phyloP scores from a whole-genome alignment of 2,329 filamentous ascomycete species.

The Colletotrichum brevisporum region DNA sequence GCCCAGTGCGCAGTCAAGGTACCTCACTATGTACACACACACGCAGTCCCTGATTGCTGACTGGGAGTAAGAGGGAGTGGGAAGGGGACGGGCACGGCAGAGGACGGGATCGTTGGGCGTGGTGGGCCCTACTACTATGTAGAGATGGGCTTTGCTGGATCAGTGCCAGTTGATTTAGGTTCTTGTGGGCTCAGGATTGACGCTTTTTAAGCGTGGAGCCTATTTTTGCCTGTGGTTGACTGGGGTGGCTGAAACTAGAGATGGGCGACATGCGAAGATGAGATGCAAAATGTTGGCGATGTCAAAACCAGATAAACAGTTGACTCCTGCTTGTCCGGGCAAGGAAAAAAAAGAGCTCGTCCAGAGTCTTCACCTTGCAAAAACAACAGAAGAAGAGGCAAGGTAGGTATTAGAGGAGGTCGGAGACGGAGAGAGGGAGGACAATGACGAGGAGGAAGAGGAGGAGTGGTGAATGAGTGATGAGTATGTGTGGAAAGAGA shows the following conservation, averaged over 20 bases:
- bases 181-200: constrained; percentile 41
- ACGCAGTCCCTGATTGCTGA: neutral
- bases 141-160: constrained; percentile 40
- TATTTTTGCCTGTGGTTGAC: constrained; percentile 41
- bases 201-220: constrained; percentile 41
- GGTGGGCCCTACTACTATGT: constrained; percentile 37
- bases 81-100: constrained; percentile 22
- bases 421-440: constrained; percentile 14
- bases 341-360: no score
- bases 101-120: constrained; percentile 40
- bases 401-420: neutral
- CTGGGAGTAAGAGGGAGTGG: no score
- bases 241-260: constrained; percentile 40
- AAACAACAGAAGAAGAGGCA: neutral
- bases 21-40: neutral
- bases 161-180: constrained; percentile 42
- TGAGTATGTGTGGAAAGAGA: constrained; percentile 16
- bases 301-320: neutral
- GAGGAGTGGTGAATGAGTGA: constrained; percentile 18
- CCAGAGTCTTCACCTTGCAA: neutral
- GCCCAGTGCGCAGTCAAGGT: constrained; percentile 20
- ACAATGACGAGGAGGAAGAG: neutral
- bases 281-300: constrained; percentile 2
- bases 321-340: neutral
- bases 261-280: constrained; percentile 7